Base-by-base conservation (phyloP, 257 asterid genomes). In the Thymus quinquecostatus region DNA sequence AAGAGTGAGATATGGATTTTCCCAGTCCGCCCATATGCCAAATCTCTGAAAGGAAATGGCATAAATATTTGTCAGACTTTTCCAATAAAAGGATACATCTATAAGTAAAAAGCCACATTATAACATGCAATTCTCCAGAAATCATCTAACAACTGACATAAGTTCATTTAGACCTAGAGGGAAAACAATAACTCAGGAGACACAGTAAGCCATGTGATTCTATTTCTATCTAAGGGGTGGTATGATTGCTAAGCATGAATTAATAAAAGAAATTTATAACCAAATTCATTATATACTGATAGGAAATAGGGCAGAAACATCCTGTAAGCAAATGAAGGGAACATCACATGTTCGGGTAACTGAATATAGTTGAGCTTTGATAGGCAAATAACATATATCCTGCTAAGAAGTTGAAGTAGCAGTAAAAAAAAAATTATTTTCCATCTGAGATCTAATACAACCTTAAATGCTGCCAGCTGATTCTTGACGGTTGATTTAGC, bases 11-110 rank as follows among this genome's bases (percentile, higher is more conserved):
- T 94, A 94, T 41, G 96, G 97, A 77, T 88, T 88, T 73, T 94
- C 96, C 99, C 99, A 94, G 71, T 94, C 96, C 29, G 86, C 99
- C 97, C 97, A 91, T 66, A 94, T 82, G 67, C 99, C 99, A 80
- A 77, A 94, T 32, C 99, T 82, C 99, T 94, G 88, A 48, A 77
- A 59, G 56, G 67, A 76, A 7, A 54, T 69, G 57, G 70, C 77
- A 74, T 64, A 34, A 64, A 74, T 10, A 67, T 33, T 57, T 30
- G 69, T 70, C 74, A 81, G 28, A 29, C 29, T 47, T 64, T 41
- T 32, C 30, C 43, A 50, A 50, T 29, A 3, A 44, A 29, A 58
- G 32, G 58, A 57, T 12, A 69, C 9, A n/a, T 49, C 4, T 5
- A 70, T 34, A 75, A 57, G 55, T 10, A 6, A 57, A 43, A 28